phyloP scores from a whole-genome alignment of 2,329 filamentous ascomycete genomes.

The Aspergillus floridensis region DNA sequence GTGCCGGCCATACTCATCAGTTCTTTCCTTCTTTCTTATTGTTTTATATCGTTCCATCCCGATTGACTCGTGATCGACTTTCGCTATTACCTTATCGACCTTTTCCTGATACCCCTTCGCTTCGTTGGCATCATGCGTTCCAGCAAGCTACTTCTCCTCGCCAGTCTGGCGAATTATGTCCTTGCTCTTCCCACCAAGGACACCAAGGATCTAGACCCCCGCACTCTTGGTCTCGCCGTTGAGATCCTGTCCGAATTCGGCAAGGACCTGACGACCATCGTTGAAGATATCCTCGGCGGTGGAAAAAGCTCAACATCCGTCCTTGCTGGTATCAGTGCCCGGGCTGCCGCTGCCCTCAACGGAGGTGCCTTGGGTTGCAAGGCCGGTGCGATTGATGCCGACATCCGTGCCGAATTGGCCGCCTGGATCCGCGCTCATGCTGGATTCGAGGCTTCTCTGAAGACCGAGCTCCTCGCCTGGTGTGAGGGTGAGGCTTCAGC shows the following conservation, averaged over 20 bases:
- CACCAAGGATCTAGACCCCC: conserved; percentile 29
- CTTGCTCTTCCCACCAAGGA: conserved; percentile 33
- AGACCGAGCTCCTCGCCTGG: conserved; percentile 32
- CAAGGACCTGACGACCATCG: conserved; percentile 22
- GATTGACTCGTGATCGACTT: conserved; percentile 9
- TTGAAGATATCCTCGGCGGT: conserved; percentile 25
- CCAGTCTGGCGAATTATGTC: conserved; percentile 32
- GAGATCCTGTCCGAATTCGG: conserved; percentile 19
- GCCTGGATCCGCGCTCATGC: conserved; percentile 29
- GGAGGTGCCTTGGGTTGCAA: conserved; percentile 37
- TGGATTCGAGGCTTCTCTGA: conserved; percentile 24
- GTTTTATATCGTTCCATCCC: conserved; percentile 10
- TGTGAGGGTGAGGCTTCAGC: conserved; percentile 27
- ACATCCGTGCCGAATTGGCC: conserved; percentile 30
- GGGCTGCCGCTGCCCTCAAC: conserved; percentile 36
- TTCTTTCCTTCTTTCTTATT: conserved; percentile 15
- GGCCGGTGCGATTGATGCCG: conserved; percentile 26
- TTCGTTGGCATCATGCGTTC: conserved; percentile 23
- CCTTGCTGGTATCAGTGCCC: conserved; percentile 31
- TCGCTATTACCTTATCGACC: conserved; percentile 10
- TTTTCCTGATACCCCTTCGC: conserved; percentile 20
- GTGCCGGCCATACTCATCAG: conserved; percentile 19
- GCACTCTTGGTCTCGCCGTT: conserved; percentile 22
- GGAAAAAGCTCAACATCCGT: conserved; percentile 18
- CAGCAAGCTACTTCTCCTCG: conserved; percentile 31